Percentiles rank a stretch among this genome's conserved stretches.
Evolutionary conservation across 768 basidiomycete genomes (phyloP).

Genomic region (Russula sp.): DNA sequence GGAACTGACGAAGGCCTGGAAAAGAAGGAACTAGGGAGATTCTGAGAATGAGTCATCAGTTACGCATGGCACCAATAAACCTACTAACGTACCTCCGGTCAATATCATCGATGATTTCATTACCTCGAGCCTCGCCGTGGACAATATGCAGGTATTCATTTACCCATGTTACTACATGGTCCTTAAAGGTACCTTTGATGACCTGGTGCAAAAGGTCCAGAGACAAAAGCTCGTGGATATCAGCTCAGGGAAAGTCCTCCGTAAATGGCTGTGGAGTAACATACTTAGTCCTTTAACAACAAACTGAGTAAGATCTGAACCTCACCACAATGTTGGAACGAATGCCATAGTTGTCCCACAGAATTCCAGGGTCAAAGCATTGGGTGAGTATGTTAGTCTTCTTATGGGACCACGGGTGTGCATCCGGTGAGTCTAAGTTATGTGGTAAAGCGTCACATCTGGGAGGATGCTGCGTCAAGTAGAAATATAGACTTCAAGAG

Average conservation of each 20-base stretch:
- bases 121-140: neutral
- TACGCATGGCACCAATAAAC: no score
- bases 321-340: neutral
- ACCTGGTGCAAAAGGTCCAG: neutral
- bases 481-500: no score
- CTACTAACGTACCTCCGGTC: slow-evolving; percentile 11
- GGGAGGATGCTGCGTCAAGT: no score
- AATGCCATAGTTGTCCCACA: no score
- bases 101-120: slow-evolving; percentile 9
- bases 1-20: neutral
- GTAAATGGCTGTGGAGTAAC: neutral
- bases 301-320: neutral
- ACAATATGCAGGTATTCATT: neutral
- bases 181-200: no score
- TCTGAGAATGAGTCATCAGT: neutral
- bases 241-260: neutral
- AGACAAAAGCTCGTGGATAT: neutral
- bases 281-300: neutral
- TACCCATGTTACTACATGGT: no score
- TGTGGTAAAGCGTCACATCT: neutral
- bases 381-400: no score
- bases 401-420: no score
- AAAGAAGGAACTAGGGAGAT: neutral
- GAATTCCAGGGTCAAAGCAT: no score
- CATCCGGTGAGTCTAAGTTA: neutral